Base-by-base conservation (phyloP, 2,329 filamentous ascomycete genomes). In the Phoma sp. region DNA sequence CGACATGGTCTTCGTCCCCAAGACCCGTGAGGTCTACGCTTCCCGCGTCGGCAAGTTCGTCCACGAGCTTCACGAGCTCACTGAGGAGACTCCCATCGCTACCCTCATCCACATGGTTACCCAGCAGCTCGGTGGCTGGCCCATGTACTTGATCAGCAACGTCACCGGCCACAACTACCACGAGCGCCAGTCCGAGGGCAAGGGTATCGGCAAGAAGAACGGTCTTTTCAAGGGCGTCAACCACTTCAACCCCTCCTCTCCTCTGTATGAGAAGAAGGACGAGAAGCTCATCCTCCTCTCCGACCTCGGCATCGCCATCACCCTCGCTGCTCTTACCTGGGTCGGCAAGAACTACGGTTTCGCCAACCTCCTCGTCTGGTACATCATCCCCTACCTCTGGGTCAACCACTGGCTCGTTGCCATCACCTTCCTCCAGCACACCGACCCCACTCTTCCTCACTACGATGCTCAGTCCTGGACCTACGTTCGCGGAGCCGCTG, bases 401-500 rank as follows among this genome's bases (percentile, higher is more conserved):
- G 93, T 97, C 51, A 96, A 98, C 85, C 92, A 97, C 86, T 98
- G 93, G 93, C 89, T 98, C 51, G 93, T 98, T 65, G 93, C 93
- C 75, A 98, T 98, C 77, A 98, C 93, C 66, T 98, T 87, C 84
- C 87, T 98, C 60, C 93, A 98, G 80, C 93, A 98, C 85, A 97
- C 93, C 73, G 93, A 98, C 76, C 93, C 93, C 40, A 87, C 89
- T 34, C 89, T 98, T 38, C 93, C 93, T 56, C 93, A 98, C 84
- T 98, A 98, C 84, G 85, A 88, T 51, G 84, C 87, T 56, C 84
- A 90, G 60, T 85, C 89, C 70, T 98, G 93, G 93, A 96, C 89
- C 80, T 98, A 92, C 73, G 87, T 93, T 62, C 92, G 93, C 65
- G 93, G 93, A 68, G 93, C 93, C 53, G 93, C 92, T 54, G 93